Conservation (phyloP, 1,139 yeast species). For the Protomyces inundatus region DNA sequence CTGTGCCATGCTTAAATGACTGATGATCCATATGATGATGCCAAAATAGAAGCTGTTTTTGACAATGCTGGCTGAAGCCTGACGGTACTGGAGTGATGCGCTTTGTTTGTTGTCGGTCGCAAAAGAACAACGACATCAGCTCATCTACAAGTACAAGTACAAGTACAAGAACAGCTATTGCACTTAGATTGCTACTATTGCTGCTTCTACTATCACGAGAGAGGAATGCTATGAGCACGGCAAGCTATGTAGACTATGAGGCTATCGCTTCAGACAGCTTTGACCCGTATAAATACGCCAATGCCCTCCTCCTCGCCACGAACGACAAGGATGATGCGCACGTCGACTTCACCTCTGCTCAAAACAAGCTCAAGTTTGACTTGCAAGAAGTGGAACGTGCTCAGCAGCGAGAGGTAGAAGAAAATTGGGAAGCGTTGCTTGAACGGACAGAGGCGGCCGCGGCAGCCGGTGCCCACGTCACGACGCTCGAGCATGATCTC, state of each 20-base stretch:
- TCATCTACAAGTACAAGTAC: too few species aligned
- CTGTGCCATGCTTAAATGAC: background rate
- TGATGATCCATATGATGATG: background rate
- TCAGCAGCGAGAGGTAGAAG: background rate
- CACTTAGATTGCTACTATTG: background rate
- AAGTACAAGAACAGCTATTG: too few species aligned
- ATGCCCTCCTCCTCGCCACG: slow-evolving; percentile 9
- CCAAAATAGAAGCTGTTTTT: background rate
- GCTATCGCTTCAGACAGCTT: slow-evolving; percentile 4
- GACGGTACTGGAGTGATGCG: too few species aligned
- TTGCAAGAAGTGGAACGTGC: slow-evolving; percentile 19
- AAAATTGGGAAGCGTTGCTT: slow-evolving; percentile 12
- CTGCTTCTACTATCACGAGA: too few species aligned
- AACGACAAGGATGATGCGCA: slow-evolving; percentile 18
- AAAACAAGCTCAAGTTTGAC: slow-evolving; percentile 21
- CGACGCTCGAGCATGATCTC: slow-evolving; percentile 3
- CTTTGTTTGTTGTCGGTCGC: background rate
- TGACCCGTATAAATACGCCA: slow-evolving; percentile 18
- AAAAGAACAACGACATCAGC: too few species aligned
- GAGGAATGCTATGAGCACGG: background rate
- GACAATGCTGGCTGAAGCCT: background rate
- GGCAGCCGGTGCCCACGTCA: slow-evolving; percentile 4
- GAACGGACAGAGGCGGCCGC: slow-evolving; percentile 22
- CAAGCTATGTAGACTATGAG: slow-evolving; percentile 22
- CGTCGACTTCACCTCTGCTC: slow-evolving; percentile 20